Evolutionary conservation across 2,329 filamentous ascomycete species (phyloP), one percentile per base, ranked within the genome.

Genomic region (Pseudocercospora musae): DNA sequence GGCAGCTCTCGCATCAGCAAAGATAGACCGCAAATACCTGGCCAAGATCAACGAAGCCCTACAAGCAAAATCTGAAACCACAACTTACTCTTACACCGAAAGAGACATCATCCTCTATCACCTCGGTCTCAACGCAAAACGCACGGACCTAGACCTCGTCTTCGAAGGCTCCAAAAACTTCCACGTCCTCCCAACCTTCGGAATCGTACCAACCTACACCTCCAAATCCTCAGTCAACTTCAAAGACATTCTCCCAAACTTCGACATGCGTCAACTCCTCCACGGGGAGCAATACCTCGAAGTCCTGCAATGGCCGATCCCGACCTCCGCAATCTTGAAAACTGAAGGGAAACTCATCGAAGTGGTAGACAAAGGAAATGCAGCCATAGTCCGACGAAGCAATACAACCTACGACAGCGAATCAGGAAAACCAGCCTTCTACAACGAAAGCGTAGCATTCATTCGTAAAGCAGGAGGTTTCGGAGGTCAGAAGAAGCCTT

Each of bases 281-380:
- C 95, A 99, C 80, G 95, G 95, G 74, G 95, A 99, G 83, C 95
- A 99, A 79, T 98, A 93, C 80, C 90, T 98, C 67, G 94, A 98
- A 80, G 85, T 98, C 73, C 87, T 88, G 75, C 92, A 94, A 78
- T 96, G 87, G 81, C 94, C 95, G 48, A 90, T 98, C 71, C 95
- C 94, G 33, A 96, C 92, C 29, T 84, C 87, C 58, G 92, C 85
- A 55, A 88, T 86, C 62, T 88, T 96, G 52, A 78, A 90, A 70
- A 92, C 89, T 58, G 86, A 87, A 73, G 89, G 87, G 63, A 88
- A 88, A 77, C 88, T 98, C 62, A 86, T 99, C 66, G 95, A 98
- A 77, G 94, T 98, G 11, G 86, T 97, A 48, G 95, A 99, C 82
- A 98, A 98, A 85, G 93, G 94, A 71, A 89, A 86, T 69, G 93